phyloP scores from a whole-genome alignment of 306 rosid genomes.

The Pterocarpus santalinus region DNA sequence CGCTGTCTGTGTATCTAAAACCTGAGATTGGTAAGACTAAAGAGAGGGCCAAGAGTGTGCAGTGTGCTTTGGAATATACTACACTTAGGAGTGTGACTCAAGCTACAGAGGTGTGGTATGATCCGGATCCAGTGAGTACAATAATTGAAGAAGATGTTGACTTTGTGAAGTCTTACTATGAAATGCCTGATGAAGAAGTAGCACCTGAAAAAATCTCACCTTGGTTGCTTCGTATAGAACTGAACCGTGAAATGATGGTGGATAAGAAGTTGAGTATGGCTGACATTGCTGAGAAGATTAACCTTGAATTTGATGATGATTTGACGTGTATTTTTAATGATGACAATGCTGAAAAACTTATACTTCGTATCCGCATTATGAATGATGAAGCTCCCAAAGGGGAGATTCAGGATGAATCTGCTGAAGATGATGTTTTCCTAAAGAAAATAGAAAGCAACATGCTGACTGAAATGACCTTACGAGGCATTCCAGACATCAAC shows the following conservation, averaged over 20 bases:
- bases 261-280: slow-evolving; percentile 99
- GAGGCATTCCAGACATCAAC: slow-evolving; percentile 93
- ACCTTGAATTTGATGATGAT: slow-evolving; percentile 90
- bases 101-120: slow-evolving; percentile 99
- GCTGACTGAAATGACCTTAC: slow-evolving; percentile 98
- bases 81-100: slow-evolving; percentile 97
- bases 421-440: slow-evolving; percentile 96
- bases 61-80: slow-evolving; percentile 98
- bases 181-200: slow-evolving; percentile 99
- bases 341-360: slow-evolving; percentile 95
- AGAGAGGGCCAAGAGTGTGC: slow-evolving; percentile 97
- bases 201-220: slow-evolving; percentile 95
- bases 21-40: slow-evolving; percentile 88
- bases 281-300: slow-evolving; percentile 97
- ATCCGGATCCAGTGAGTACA: slow-evolving; percentile 96
- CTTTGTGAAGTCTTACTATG: slow-evolving; percentile 90
- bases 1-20: slow-evolving; percentile 86
- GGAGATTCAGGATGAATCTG: slow-evolving; percentile 89
- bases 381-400: slow-evolving; percentile 96
- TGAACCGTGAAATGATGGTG: slow-evolving; percentile 99
- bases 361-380: slow-evolving; percentile 97
- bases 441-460: slow-evolving; percentile 97
- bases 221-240: slow-evolving; percentile 96
- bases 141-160: slow-evolving; percentile 93
- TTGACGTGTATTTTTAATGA: slow-evolving; percentile 96